Percentiles rank a stretch among this genome's conserved stretches.
phyloP scores from a whole-genome alignment of 2,329 filamentous ascomycete genomes.

The Anthostomella pinea region DNA sequence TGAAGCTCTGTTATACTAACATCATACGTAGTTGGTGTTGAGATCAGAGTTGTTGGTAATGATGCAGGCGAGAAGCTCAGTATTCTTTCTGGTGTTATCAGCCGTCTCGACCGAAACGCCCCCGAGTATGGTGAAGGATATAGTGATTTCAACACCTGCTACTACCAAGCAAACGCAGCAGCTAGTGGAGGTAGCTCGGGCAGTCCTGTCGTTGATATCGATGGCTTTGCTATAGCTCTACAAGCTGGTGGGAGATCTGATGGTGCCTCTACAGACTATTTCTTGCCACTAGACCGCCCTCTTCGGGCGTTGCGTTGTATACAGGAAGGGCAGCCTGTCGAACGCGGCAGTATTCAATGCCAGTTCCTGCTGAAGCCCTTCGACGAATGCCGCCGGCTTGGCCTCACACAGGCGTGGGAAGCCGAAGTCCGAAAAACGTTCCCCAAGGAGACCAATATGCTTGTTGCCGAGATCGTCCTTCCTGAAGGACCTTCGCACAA shows the following conservation, averaged over 20 bases:
- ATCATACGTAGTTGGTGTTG: constrained; percentile 65
- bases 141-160: constrained; percentile 93
- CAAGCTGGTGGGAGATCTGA: constrained; percentile 93
- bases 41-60: constrained; percentile 97
- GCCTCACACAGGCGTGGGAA: constrained; percentile 83
- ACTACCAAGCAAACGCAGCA: constrained; percentile 96
- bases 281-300: constrained; percentile 88
- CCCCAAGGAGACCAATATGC: constrained; percentile 92
- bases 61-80: constrained; percentile 98
- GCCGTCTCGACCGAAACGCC: constrained; percentile 90
- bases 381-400: constrained; percentile 89
- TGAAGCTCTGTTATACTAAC: constrained; percentile 5
- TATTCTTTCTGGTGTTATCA: constrained; percentile 96
- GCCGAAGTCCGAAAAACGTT: constrained; percentile 77
- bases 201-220: constrained; percentile 93
- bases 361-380: constrained; percentile 97
- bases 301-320: constrained; percentile 84
- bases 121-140: constrained; percentile 98
- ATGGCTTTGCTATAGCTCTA: constrained; percentile 85
- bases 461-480: constrained; percentile 92
- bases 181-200: constrained; percentile 98
- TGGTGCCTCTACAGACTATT: constrained; percentile 96
- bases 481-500: constrained; percentile 83
- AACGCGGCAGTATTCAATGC: constrained; percentile 95
- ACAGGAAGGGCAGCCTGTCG: constrained; percentile 69